phyloP scores from a whole-genome alignment of 2,329 filamentous ascomycete species.

The Penicillium sp. region DNA sequence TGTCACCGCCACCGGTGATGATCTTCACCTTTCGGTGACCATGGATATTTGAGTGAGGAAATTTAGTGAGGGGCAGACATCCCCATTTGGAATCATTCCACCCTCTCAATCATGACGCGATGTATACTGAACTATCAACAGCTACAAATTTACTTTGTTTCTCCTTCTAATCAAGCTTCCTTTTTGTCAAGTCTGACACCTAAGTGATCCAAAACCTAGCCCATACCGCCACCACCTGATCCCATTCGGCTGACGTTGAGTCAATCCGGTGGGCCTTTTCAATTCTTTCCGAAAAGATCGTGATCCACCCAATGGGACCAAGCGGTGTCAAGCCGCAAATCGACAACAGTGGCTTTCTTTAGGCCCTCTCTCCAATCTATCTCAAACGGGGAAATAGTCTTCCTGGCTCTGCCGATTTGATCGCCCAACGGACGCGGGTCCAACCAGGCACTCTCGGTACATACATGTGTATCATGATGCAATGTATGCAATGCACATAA shows the following conservation, averaged over 20 bases:
- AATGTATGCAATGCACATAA: not conserved
- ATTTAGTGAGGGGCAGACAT: not conserved
- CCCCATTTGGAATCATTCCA: not conserved
- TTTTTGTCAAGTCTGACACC: not conserved
- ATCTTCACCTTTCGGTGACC: slow-evolving; percentile 11
- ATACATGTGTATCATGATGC: not conserved
- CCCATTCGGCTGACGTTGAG: not conserved
- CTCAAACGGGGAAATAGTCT: not conserved
- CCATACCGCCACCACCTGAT: not conserved
- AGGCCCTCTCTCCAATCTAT: not conserved
- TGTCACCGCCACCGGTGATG: slow-evolving; percentile 3
- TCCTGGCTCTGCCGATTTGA: not conserved
- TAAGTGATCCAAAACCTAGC: not conserved
- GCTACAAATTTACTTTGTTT: not conserved
- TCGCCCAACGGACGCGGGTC: not conserved
- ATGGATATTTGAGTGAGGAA: not conserved
- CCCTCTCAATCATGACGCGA: not conserved
- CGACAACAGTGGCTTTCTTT: not conserved
- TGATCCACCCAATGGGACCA: slow-evolving; percentile 11
- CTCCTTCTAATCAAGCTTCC: not conserved
- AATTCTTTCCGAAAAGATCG: slow-evolving; percentile 15
- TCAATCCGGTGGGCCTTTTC: slow-evolving; percentile 12
- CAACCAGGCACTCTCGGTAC: not conserved
- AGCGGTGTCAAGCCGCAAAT: slow-evolving; percentile 7
- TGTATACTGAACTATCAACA: not conserved